Evolutionary conservation across 2,329 filamentous ascomycete species (phyloP), one percentile per base, ranked within the genome.

Genomic region (Phialophora verrucosa): DNA sequence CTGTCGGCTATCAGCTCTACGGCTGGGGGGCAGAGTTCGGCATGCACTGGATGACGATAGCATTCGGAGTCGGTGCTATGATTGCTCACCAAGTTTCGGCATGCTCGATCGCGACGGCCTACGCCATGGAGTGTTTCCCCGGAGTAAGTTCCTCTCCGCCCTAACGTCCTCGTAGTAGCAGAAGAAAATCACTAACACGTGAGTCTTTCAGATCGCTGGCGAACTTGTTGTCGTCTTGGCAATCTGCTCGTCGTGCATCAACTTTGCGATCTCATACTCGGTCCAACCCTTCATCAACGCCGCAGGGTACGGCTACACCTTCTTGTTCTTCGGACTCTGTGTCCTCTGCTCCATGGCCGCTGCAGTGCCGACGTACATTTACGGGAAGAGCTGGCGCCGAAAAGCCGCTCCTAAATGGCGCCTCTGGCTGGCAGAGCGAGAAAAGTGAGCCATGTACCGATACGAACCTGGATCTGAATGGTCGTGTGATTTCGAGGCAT

Each of bases 81-180:
- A 79, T 80, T 56, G 76, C 78, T 6, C 77, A 80, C 44, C 78
- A 80, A 66, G 78, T 81, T 4, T 75, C 74, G 2, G 75, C 77
- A 10, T 78, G 77, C 20, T 77, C 74, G 58, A 75, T 79, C 42
- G 77, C 78, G 2, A 80, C 78, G 1, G 75, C 78, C 0, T 80
- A 80, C 71, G 78, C 77, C 2, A 79, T 80, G 77, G 78, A 80
- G 59, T 79, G 76, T 59, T 79, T 79, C 53, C 74, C 76, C 29
- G 75, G 74, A 57, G 75, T 77, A 66, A 62, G 72, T 65, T 4
- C 10, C 23, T 12, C 25, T 12, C 25, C 27, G 12, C 50, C 14
- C 27, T 53, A 1, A 25, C 50, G 7, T 53, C 25, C n/a, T n/a
- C n/a, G n/a, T 12, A 8, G 1, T 29, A 10, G n/a, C 59, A 68